A percentile compares a stretch with the other conserved stretches of the same genome.
These are phyloP conservation scores for Acanthamoeba triangularis DNA, from an alignment of 208 protist species.

Conservation along the genomic window DNA sequence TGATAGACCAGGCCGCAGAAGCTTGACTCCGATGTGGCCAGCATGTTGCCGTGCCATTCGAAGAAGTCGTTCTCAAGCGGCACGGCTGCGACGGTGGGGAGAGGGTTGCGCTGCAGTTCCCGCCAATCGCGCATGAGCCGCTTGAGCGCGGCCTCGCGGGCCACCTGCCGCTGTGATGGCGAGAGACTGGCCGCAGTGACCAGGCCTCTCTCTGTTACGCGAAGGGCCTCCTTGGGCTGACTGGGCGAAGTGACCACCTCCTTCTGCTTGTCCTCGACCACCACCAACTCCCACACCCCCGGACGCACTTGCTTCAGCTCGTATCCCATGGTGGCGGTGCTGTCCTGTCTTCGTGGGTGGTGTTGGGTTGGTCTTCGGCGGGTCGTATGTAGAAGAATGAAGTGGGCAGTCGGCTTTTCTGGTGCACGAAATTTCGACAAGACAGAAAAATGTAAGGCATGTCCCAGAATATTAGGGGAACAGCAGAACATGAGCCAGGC, in stretches of 20 bases:
- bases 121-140: background rate
- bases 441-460: constrained; percentile 20
- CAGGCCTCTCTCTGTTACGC: background rate
- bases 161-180: background rate
- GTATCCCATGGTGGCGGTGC: background rate
- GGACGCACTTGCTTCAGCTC: background rate
- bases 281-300: background rate
- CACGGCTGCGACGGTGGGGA: background rate
- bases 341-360: background rate
- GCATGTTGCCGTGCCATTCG: constrained; percentile 51
- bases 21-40: background rate
- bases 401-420: background rate
- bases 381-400: background rate
- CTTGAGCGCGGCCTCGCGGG: background rate
- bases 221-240: background rate
- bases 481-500: no score
- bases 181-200: background rate
- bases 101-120: background rate
- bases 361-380: background rate
- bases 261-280: background rate
- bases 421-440: background rate
- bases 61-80: constrained; percentile 40
- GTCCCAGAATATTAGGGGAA: constrained; percentile 4
- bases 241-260: background rate
- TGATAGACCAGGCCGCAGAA: constrained; percentile 48